Percentiles rank a stretch among this genome's conserved stretches.
Evolutionary conservation across 2,329 filamentous ascomycete genomes (phyloP).

Genomic region (Aspergillus fischeri): DNA sequence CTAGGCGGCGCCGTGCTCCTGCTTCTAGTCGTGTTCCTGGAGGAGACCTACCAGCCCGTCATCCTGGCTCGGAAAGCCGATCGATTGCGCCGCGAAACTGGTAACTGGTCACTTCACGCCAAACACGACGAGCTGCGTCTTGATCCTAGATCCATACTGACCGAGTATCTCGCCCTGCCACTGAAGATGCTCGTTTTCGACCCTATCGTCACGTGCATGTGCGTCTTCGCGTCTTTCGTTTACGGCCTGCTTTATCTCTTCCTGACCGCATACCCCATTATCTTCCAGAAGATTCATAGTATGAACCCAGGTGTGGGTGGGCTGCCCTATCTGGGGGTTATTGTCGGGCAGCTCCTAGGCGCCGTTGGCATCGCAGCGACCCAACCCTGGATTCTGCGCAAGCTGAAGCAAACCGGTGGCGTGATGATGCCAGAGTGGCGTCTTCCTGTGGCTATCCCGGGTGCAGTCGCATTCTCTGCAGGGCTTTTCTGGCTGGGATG

Average conservation of each 20-base stretch:
- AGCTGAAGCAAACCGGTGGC: slow-evolving; percentile 31
- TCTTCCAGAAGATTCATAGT: slow-evolving; percentile 37
- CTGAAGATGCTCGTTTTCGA: slow-evolving; percentile 40
- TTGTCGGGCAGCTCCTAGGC: slow-evolving; percentile 41
- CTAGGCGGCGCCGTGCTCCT: slow-evolving; percentile 22
- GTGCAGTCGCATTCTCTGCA: slow-evolving; percentile 40
- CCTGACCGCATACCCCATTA: slow-evolving; percentile 45
- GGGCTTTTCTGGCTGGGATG: slow-evolving; percentile 45
- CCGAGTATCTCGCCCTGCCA: slow-evolving; percentile 14
- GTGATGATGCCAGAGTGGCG: slow-evolving; percentile 38
- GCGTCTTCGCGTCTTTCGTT: slow-evolving; percentile 25
- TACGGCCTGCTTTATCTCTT: slow-evolving; percentile 45
- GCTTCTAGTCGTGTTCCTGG: slow-evolving; percentile 19
- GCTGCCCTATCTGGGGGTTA: slow-evolving; percentile 43
- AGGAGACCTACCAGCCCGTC: slow-evolving; percentile 35
- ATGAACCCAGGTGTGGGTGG: slow-evolving; percentile 40
- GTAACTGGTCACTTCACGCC: slow-evolving; percentile 34
- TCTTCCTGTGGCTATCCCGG: slow-evolving; percentile 46
- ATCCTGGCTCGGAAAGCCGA: slow-evolving; percentile 33
- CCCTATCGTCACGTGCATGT: slow-evolving; percentile 32
- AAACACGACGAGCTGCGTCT: not conserved
- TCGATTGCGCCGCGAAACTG: slow-evolving; percentile 30
- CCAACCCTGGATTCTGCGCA: slow-evolving; percentile 36
- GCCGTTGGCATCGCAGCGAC: slow-evolving; percentile 39
- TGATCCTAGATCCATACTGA: not conserved